phyloP scores from a whole-genome alignment of 768 basidiomycete genomes.

The Arthromyces matolae region DNA sequence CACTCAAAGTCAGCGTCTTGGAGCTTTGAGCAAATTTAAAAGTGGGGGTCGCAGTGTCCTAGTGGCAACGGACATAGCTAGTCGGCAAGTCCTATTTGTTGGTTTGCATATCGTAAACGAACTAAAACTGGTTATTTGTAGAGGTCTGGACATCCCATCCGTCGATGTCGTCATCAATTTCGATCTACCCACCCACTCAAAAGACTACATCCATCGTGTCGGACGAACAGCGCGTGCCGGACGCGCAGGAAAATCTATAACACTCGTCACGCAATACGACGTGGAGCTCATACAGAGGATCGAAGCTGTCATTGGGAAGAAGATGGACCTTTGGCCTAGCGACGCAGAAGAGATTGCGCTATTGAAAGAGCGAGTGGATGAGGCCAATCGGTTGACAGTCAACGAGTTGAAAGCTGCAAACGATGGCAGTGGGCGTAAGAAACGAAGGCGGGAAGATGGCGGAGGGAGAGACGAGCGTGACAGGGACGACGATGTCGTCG shows the following conservation, averaged over 20 bases:
- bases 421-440: conserved; percentile 33
- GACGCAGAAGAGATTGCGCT: conserved; percentile 88
- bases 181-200: conserved; percentile 95
- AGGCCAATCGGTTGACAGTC: conserved; percentile 76
- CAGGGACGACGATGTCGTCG: conserved; percentile 88
- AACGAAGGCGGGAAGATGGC: conserved; percentile 41
- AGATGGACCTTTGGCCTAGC: conserved; percentile 84
- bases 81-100: conserved; percentile 64
- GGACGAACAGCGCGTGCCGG: conserved; percentile 97
- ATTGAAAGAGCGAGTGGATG: conserved; percentile 82
- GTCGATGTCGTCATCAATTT: conserved; percentile 98
- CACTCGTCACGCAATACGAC: conserved; percentile 98
- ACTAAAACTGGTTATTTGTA: conserved; percentile 22
- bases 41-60: conserved; percentile 87
- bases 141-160: conserved; percentile 92
- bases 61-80: conserved; percentile 96
- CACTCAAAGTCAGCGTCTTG: conserved; percentile 88
- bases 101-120: no score
- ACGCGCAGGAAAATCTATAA: conserved; percentile 94
- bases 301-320: conserved; percentile 87
- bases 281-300: conserved; percentile 95
- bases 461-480: conserved; percentile 76
- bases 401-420: conserved; percentile 68
- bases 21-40: conserved; percentile 93
- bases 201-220: conserved; percentile 98